Conservation (phyloP, 139 green algal species). For the Nannochloris sp. region DNA sequence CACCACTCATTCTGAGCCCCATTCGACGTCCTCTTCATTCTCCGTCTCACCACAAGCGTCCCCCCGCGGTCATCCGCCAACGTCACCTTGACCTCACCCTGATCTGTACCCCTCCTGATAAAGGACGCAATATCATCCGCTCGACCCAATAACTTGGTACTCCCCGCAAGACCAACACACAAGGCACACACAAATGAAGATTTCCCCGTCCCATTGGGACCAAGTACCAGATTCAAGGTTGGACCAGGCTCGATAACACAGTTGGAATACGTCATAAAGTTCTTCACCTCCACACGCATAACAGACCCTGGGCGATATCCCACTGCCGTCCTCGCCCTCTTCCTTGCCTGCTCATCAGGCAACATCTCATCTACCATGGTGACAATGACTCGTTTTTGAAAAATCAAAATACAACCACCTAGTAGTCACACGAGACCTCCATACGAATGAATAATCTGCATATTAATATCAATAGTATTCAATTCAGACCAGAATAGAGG, state of each 20-base stretch:
- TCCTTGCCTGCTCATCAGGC: neutral
- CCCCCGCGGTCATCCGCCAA: constrained; percentile 31
- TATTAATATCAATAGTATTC: too few species aligned
- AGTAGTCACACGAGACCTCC: too few species aligned
- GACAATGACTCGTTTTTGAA: too few species aligned
- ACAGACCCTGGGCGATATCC: constrained; percentile 19
- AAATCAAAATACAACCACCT: too few species aligned
- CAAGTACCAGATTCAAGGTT: constrained; percentile 86
- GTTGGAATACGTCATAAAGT: constrained; percentile 79
- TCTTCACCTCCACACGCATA: constrained; percentile 46
- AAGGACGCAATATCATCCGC: constrained; percentile 71
- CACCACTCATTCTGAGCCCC: constrained; percentile 38
- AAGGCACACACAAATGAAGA: constrained; percentile 85
- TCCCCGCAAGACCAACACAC: constrained; percentile 74
- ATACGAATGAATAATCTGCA: too few species aligned
- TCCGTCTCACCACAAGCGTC: constrained; percentile 20
- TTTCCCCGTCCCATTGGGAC: constrained; percentile 94
- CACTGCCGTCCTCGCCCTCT: neutral
- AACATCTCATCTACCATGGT: too few species aligned
- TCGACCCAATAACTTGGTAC: constrained; percentile 60
- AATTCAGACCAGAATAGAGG: too few species aligned
- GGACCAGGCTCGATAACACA: constrained; percentile 58
- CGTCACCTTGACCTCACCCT: constrained; percentile 59
- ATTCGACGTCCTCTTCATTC: constrained; percentile 31
- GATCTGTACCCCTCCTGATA: constrained; percentile 49